Base-by-base conservation (phyloP, 345 rosid genomes). In the Populus tremula region DNA sequence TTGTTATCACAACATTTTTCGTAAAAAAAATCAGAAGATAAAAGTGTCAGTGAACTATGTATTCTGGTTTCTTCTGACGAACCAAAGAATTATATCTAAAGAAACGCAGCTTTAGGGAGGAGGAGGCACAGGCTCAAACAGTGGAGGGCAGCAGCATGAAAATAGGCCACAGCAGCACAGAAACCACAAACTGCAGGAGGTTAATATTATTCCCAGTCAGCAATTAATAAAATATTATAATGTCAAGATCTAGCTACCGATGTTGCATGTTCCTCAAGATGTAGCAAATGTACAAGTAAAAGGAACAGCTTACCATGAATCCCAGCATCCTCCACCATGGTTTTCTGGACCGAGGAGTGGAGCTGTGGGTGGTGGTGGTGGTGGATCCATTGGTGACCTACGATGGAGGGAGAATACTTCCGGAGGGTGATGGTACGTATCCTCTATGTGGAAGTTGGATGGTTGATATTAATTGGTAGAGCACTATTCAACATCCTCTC, bases 131-230 rank as follows among this genome's bases (percentile, higher is more conserved):
- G 88, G 79, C 69, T 85, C 88, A 74, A 89, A 87, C 38, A 90
- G 84, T 35, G 92, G 92, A 38, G 90, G 89, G 72, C 86, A 90
- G 84, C 91, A 90, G 85, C 86, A 78, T 69, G 82, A 21, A 53
- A 76, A 85, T 65, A 90, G 73, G 2, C 92, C 92, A 36, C 90
- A 88, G 78, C 91, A 91, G 78, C 91, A 77, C 49, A 87, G 82
- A 64, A 84, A 63, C 92, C 92, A 87, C 77, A 82, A 50, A 68
- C 94, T 90, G 85, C 79, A 69, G 70, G 66, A 77, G 10, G 54
- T 23, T 9, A 49, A 71, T 16, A 13, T 2, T 2, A 25, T 3
- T 59, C 64, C 64, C 64, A 59, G 64, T n/a, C 5, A n/a, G n/a
- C 3, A 13, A 75, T 53, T 5, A 47, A 61, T 14, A 13, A 67